These are phyloP conservation scores for Phialocephala subalpina DNA, from an alignment of 2,329 filamentous ascomycete species.

Conservation along the genomic window DNA sequence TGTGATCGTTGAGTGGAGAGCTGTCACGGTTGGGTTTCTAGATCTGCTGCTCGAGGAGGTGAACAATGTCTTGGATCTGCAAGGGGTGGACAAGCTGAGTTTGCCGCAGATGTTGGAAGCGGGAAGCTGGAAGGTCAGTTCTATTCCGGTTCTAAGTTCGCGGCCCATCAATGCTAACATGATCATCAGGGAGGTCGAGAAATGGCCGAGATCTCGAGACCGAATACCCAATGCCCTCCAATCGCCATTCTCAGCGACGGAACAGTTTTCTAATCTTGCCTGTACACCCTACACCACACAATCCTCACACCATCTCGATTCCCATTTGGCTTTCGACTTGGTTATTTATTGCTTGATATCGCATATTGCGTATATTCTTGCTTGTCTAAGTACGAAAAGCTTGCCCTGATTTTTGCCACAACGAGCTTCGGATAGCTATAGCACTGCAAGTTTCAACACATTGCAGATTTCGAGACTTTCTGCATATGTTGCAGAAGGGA, in stretches of 20 bases:
- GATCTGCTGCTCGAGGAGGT: constrained; percentile 76
- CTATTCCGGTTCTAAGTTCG: neutral
- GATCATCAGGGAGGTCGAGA: constrained; percentile 81
- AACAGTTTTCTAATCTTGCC: constrained; percentile 78
- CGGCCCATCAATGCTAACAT: constrained; percentile 25
- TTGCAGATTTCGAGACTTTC: too few relatives aligned
- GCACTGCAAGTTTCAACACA: too few relatives aligned
- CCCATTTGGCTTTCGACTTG: neutral
- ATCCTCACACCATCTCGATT: neutral
- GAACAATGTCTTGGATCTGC: constrained; percentile 71
- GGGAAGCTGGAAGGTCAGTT: constrained; percentile 93
- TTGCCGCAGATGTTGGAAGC: constrained; percentile 93
- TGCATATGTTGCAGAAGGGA: too few relatives aligned
- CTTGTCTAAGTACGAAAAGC: constrained; percentile 6
- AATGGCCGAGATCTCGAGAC: constrained; percentile 92
- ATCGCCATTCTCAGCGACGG: constrained; percentile 97
- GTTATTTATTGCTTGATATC: neutral
- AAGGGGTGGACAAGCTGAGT: constrained; percentile 73
- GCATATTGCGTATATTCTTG: neutral
- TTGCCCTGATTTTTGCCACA: neutral
- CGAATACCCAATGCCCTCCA: constrained; percentile 85
- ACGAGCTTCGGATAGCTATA: too few relatives aligned
- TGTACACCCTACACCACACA: neutral
- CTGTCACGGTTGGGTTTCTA: constrained; percentile 76
- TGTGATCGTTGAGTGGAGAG: constrained; percentile 82